A percentile compares a stretch with the other conserved stretches of the same genome.
Conservation (phyloP, 2,329 filamentous ascomycete genomes). For the Pestalotiopsis sp. region DNA sequence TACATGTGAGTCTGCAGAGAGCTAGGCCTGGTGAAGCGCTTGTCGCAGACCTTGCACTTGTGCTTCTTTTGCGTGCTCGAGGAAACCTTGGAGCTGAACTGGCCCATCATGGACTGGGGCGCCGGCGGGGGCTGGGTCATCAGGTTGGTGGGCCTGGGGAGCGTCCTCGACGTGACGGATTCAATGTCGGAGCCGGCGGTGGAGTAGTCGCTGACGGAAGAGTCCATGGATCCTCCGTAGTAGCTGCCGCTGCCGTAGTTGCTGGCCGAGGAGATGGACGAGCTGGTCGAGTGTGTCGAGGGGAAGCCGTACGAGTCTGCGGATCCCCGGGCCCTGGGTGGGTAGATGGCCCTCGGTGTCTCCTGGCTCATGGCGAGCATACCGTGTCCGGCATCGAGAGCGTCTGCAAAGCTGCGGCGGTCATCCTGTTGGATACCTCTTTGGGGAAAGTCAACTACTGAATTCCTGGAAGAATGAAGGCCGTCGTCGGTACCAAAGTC, state of each 20-base stretch:
- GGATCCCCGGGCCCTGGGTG: conserved; percentile 68
- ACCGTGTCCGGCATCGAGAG: conserved; percentile 87
- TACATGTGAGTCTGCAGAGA: conserved; percentile 98
- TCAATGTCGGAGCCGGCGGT: conserved; percentile 86
- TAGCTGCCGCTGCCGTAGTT: conserved; percentile 75
- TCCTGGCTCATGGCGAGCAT: conserved; percentile 97
- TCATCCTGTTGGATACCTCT: conserved; percentile 55
- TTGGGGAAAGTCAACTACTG: conserved; percentile 65
- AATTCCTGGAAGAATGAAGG: conserved; percentile 52
- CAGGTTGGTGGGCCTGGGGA: conserved; percentile 69
- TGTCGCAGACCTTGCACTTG: conserved; percentile 98
- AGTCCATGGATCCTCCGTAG: conserved; percentile 82
- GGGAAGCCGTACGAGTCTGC: conserved; percentile 91
- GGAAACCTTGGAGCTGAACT: conserved; percentile 95
- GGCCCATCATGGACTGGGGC: conserved; percentile 96
- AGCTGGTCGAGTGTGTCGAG: conserved; percentile 78
- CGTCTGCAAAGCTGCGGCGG: conserved; percentile 78
- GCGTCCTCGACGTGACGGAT: conserved; percentile 74
- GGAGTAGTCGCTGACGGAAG: conserved; percentile 89
- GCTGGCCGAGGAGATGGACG: conserved; percentile 82
- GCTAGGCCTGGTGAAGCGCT: conserved; percentile 92
- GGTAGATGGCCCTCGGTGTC: conserved; percentile 88
- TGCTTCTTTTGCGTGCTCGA: conserved; percentile 98
- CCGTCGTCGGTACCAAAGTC: conserved; percentile 38
- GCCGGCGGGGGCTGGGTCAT: conserved; percentile 72